Evolutionary conservation across 2,329 filamentous ascomycete genomes (phyloP).

Genomic region (Bipolaris cookei): DNA sequence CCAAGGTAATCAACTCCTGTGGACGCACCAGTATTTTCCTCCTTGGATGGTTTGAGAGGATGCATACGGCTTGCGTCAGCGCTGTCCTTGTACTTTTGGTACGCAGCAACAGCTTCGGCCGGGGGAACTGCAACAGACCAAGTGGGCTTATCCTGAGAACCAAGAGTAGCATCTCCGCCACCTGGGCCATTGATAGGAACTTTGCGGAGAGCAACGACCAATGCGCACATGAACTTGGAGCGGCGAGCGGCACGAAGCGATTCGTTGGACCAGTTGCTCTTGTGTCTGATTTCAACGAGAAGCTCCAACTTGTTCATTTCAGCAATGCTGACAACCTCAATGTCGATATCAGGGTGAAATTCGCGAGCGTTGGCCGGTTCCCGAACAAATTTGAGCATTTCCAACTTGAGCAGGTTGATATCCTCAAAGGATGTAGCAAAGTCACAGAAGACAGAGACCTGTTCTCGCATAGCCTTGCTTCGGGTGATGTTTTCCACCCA

Average conservation of each 20-base stretch:
- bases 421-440: conserved; percentile 91
- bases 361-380: conserved; percentile 86
- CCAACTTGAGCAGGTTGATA: conserved; percentile 79
- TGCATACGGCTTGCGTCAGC: conserved; percentile 72
- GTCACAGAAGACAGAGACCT: conserved; percentile 77
- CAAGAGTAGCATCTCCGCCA: conserved; percentile 69
- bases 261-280: conserved; percentile 72
- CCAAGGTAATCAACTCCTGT: conserved; percentile 46
- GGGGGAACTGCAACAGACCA: conserved; percentile 82
- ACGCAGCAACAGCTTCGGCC: conserved; percentile 67
- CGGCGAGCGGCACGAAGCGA: conserved; percentile 78
- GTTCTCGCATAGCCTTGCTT: conserved; percentile 89
- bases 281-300: conserved; percentile 84
- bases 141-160: conserved; percentile 70
- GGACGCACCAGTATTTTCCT: conserved; percentile 38
- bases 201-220: conserved; percentile 83
- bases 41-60: conserved; percentile 53
- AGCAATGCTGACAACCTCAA: conserved; percentile 78
- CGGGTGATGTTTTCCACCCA: conserved; percentile 96
- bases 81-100: conserved; percentile 54
- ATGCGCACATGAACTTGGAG: conserved; percentile 96
- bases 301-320: conserved; percentile 89
- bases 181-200: conserved; percentile 85
- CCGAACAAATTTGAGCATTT: conserved; percentile 85
- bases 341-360: conserved; percentile 82